These are phyloP conservation scores for Takakia lepidozioides DNA, from an alignment of 225 moss, liverwort and hornwort species.

Conservation along the genomic window DNA sequence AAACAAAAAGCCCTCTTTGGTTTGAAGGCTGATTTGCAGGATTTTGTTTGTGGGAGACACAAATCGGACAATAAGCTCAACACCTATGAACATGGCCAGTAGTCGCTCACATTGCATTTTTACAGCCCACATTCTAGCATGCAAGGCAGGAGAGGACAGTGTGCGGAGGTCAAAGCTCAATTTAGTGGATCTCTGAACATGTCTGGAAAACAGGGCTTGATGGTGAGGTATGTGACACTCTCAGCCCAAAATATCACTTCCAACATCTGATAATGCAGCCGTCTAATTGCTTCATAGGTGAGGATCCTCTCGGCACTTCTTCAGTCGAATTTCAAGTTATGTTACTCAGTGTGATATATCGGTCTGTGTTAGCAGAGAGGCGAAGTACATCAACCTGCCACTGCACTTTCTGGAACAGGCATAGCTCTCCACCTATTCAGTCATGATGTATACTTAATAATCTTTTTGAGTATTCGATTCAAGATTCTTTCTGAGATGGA, in stretches of 20 bases:
- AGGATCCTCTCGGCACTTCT: too few relatives aligned
- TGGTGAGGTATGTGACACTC: slow-evolving; percentile 47
- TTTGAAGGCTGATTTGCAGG: too few relatives aligned
- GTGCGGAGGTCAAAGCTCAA: slow-evolving; percentile 79
- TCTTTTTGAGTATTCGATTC: neutral
- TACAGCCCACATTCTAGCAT: slow-evolving; percentile 55
- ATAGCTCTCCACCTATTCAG: slow-evolving; percentile 3
- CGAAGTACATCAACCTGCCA: slow-evolving; percentile 84
- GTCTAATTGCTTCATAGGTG: too few relatives aligned
- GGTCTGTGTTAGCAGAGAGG: too few relatives aligned
- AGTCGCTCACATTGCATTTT: slow-evolving; percentile 86
- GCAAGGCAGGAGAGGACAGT: slow-evolving; percentile 67
- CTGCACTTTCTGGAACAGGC: slow-evolving; percentile 84
- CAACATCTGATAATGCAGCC: too few relatives aligned
- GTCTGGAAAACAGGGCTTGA: slow-evolving; percentile 82
- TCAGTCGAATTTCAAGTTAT: too few relatives aligned
- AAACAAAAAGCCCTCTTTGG: too few relatives aligned
- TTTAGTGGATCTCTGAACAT: slow-evolving; percentile 75
- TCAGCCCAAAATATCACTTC: too few relatives aligned
- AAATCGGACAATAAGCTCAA: slow-evolving; percentile 76
- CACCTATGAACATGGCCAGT: slow-evolving; percentile 88
- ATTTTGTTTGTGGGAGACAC: slow-evolving; percentile 84
- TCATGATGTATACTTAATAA: too few relatives aligned
- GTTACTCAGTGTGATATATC: too few relatives aligned
- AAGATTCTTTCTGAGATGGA: neutral